Evolutionary conservation across 2,329 filamentous ascomycete genomes (phyloP).

Genomic region (Remersonia thermophila): DNA sequence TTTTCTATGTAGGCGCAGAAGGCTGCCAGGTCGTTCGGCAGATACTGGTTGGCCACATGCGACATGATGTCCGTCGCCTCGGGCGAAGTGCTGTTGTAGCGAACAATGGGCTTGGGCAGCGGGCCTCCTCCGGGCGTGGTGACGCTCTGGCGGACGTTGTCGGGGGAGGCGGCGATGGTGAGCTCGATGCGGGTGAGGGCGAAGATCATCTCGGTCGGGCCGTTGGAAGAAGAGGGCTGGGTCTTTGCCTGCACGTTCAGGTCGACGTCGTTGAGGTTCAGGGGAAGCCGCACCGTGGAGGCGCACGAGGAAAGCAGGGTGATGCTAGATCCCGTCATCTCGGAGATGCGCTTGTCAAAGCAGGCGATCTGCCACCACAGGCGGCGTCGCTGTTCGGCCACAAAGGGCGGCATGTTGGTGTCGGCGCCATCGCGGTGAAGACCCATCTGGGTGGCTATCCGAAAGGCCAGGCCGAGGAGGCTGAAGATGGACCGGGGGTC

Average conservation of each 20-base stretch:
- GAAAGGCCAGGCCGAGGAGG: conserved; percentile 52
- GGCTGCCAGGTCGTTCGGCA: conserved; percentile 39
- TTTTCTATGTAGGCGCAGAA: conserved; percentile 44
- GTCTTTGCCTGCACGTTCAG: conserved; percentile 45
- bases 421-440: conserved; percentile 51
- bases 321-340: conserved; percentile 49
- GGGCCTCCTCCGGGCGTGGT: conserved; percentile 17
- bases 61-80: conserved; percentile 32
- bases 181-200: conserved; percentile 44
- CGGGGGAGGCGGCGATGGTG: conserved; percentile 39
- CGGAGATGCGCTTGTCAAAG: conserved; percentile 56
- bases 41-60: conserved; percentile 37
- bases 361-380: conserved; percentile 62
- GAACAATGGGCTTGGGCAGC: conserved; percentile 18
- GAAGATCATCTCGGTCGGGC: conserved; percentile 50
- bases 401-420: conserved; percentile 40
- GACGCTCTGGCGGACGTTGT: conserved; percentile 22
- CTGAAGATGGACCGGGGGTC: conserved; percentile 50
- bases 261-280: conserved; percentile 51
- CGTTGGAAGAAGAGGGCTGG: conserved; percentile 33
- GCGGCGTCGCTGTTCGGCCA: conserved; percentile 57
- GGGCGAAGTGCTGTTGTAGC: conserved; percentile 23
- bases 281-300: conserved; percentile 42
- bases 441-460: conserved; percentile 55
- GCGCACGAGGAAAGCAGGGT: conserved; percentile 40